Percentiles rank a stretch among this genome's conserved stretches.
These are phyloP conservation scores for Leccinum longicurvipes DNA, from an alignment of 768 basidiomycete genomes.

Conservation along the genomic window DNA sequence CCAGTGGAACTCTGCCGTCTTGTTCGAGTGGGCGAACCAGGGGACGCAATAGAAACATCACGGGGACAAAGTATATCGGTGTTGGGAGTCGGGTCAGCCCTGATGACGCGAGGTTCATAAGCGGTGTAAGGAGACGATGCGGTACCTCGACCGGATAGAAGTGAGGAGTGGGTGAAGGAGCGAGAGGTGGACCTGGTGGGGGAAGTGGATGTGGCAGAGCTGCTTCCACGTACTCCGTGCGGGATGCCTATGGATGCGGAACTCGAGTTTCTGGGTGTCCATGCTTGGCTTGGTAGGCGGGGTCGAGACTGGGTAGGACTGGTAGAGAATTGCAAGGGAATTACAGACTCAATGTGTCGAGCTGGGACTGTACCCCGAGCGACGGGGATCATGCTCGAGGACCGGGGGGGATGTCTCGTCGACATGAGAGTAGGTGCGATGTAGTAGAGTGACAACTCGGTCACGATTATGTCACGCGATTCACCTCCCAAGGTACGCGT, in stretches of 20 bases:
- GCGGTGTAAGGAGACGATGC: constrained; percentile 30
- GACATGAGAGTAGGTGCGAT: constrained; percentile 42
- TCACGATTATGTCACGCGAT: constrained; percentile 28
- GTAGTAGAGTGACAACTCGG: constrained; percentile 20
- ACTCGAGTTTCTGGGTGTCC: constrained; percentile 25
- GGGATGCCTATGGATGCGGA: constrained; percentile 36
- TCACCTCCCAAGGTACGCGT: constrained; percentile 24
- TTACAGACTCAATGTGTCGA: constrained; percentile 62
- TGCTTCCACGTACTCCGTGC: constrained; percentile 37
- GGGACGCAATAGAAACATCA: constrained; percentile 34
- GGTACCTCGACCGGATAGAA: constrained; percentile 31
- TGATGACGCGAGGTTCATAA: constrained; percentile 69
- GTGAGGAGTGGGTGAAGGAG: constrained; percentile 39
- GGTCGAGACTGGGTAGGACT: constrained; percentile 38
- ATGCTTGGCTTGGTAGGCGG: constrained; percentile 35
- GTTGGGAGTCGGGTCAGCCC: constrained; percentile 44
- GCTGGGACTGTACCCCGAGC: no score
- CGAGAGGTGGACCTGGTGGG: constrained; percentile 43
- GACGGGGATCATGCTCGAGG: no score
- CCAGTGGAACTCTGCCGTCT: constrained; percentile 44
- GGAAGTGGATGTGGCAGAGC: constrained; percentile 32
- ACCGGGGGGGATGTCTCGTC: constrained; percentile 47
- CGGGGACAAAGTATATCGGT: constrained; percentile 42
- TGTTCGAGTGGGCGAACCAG: constrained; percentile 44
- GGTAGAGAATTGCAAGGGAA: constrained; percentile 55